These are phyloP conservation scores for Hypoxylon crocopeplum DNA, from an alignment of 495 filamentous ascomycete species.

Conservation along the genomic window DNA sequence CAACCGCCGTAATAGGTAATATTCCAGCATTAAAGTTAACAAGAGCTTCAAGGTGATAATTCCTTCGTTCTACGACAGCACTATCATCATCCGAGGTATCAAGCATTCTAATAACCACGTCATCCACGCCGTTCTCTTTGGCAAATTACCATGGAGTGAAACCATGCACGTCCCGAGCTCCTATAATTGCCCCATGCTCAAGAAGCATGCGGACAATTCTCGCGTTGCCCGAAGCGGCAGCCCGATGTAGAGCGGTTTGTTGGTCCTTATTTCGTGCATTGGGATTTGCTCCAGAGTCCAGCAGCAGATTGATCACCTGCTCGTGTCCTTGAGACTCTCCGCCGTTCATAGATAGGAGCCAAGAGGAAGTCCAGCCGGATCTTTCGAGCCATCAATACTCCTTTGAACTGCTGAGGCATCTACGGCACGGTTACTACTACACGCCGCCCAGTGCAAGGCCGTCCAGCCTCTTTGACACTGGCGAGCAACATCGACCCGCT, in stretches of 20 bases:
- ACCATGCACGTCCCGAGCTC: neutral
- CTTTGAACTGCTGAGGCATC: neutral
- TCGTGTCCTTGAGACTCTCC: neutral
- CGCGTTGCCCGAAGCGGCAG: neutral
- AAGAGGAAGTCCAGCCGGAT: neutral
- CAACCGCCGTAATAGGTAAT: no score
- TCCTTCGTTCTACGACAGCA: neutral
- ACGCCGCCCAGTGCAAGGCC: neutral
- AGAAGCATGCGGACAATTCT: neutral
- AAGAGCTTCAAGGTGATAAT: no score
- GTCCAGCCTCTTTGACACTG: neutral
- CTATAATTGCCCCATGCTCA: neutral
- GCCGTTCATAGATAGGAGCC: neutral
- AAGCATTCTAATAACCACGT: neutral
- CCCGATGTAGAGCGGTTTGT: conserved; percentile 2
- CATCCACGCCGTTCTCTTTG: neutral
- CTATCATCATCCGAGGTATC: neutral
- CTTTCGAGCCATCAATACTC: neutral
- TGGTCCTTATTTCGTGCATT: neutral
- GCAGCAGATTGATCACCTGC: neutral
- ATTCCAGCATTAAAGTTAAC: no score
- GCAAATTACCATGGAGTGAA: conserved; percentile 1
- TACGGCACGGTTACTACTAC: conserved; percentile 1
- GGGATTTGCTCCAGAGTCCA: neutral
- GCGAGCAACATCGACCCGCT: neutral